phyloP scores from a whole-genome alignment of 192 early-diverging fungal genomes.

The Gaertneriomyces semiglobifer region DNA sequence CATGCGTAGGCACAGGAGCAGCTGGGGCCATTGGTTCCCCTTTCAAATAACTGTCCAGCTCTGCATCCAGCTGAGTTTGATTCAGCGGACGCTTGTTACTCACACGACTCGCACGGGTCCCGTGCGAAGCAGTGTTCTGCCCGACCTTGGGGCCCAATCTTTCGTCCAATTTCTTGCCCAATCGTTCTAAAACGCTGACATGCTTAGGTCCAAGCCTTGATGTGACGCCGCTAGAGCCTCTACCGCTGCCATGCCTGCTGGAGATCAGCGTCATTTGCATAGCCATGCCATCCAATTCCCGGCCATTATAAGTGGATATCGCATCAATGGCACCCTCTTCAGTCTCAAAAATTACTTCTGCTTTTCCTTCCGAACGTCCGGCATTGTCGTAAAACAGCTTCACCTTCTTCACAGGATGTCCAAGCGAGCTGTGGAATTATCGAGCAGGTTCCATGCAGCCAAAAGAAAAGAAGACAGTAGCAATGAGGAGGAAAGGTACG shows the following conservation, averaged over 20 bases:
- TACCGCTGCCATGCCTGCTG: background rate
- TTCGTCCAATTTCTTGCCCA: constrained; percentile 20
- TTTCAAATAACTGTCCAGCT: constrained; percentile 25
- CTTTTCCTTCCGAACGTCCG: constrained; percentile 21
- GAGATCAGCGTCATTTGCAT: constrained; percentile 11
- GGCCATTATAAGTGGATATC: constrained; percentile 15
- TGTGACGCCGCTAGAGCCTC: background rate
- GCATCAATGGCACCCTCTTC: constrained; percentile 9
- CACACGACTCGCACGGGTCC: constrained; percentile 11
- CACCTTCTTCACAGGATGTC: constrained; percentile 14
- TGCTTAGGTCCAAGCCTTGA: constrained; percentile 19
- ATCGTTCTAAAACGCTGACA: constrained; percentile 14
- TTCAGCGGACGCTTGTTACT: background rate
- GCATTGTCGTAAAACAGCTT: constrained; percentile 27
- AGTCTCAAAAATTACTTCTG: constrained; percentile 12
- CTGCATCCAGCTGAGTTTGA: constrained; percentile 14
- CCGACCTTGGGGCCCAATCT: constrained; percentile 13
- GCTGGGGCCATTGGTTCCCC: constrained; percentile 13
- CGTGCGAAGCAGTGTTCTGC: background rate
- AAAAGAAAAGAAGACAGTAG: background rate
- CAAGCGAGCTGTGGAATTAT: constrained; percentile 5
- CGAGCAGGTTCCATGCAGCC: background rate
- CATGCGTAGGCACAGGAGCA: background rate
- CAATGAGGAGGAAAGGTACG: background rate
- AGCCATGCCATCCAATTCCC: constrained; percentile 23